Evolutionary conservation across 2,329 filamentous ascomycete species (phyloP), one percentile per base, ranked within the genome.

Genomic region (Aspergillus hortae): DNA sequence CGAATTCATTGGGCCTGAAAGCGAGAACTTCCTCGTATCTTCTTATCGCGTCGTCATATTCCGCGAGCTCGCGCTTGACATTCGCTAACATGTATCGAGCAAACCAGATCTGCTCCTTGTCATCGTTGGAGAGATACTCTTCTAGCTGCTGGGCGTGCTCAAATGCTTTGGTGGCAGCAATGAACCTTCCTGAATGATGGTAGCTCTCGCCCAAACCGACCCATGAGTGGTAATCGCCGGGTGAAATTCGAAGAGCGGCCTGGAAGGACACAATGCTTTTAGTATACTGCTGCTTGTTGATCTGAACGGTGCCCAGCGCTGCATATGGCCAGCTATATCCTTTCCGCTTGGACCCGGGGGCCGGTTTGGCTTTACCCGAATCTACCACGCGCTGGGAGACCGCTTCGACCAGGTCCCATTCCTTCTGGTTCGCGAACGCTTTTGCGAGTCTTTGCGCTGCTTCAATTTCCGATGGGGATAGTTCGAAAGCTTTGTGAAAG

Each of bases 131-230:
- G 0, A 81, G 69, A 1, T 79, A 77, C 25, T 82, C 78, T 56
- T 92, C 89, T 4, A 96, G 78, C 49, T 81, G 82, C 65, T 92
- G 86, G 0, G 92, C 94, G 64, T 95, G 88, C 32, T 89, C 78
- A 59, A 97, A 94, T 0, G 94, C 91, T 65, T 94, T 92, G 3
- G 88, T 90, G 0, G 94, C 92, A n/a, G 94, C 92, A 54, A 96
- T 88, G 65, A 95, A 95, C 56, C 92, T 82, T 9, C 94, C 92
- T 14, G 92, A 95, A 61, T 89, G 94, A 67, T 96, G 88, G 65
- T 99, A 99, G 65, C 91, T 95, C 73, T 99, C 94, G n/a, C 92
- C 94, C 1, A 99, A 80, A 1, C 94, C 94, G 21, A 99, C 89
- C 84, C 92, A 99, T 0, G 90, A 95, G 72, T 99, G 88, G 65